These are phyloP conservation scores for Phytophthora sp. DNA, from an alignment of 352 stramenopile genomes.

Conservation along the genomic window DNA sequence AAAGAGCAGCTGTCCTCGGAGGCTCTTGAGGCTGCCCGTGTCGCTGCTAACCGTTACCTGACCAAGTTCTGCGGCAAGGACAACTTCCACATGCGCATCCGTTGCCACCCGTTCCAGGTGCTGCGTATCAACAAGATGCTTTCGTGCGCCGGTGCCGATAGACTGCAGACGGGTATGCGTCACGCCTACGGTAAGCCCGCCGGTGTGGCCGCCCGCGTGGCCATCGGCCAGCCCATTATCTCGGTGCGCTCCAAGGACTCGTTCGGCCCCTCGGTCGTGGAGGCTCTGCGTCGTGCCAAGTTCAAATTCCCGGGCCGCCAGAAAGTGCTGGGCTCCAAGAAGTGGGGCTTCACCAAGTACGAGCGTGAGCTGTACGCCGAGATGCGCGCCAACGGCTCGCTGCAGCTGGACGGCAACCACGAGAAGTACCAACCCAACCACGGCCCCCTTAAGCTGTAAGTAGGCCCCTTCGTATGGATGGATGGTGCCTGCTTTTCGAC, in stretches of 20 bases:
- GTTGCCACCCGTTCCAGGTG: conserved; percentile 99
- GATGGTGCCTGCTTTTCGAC: conserved; percentile 20
- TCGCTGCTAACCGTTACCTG: conserved; percentile 99
- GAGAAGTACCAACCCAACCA: conserved; percentile 96
- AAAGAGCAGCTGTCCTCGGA: conserved; percentile 96
- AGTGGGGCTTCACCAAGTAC: conserved; percentile 99
- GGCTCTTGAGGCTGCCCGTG: conserved; percentile 97
- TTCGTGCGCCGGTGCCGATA: conserved; percentile 99
- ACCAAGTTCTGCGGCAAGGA: conserved; percentile 98
- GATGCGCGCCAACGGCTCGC: conserved; percentile 94
- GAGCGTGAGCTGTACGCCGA: conserved; percentile 97
- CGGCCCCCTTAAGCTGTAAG: conserved; percentile 76
- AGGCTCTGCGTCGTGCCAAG: conserved; percentile 99
- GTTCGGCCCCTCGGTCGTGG: conserved; percentile 93
- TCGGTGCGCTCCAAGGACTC: conserved; percentile 97
- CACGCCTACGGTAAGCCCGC: conserved; percentile 99
- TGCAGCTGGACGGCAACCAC: conserved; percentile 97
- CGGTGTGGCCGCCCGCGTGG: conserved; percentile 97
- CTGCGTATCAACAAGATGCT: conserved; percentile 99
- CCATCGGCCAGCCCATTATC: conserved; percentile 99
- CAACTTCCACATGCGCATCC: conserved; percentile 99
- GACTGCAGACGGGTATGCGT: conserved; percentile 98
- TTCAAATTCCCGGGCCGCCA: conserved; percentile 99
- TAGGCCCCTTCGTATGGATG: conserved; percentile 19
- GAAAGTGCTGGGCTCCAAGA: conserved; percentile 99